These are phyloP conservation scores for Xylariaceae sp. DNA, from an alignment of 2,329 filamentous ascomycete genomes.

Conservation along the genomic window DNA sequence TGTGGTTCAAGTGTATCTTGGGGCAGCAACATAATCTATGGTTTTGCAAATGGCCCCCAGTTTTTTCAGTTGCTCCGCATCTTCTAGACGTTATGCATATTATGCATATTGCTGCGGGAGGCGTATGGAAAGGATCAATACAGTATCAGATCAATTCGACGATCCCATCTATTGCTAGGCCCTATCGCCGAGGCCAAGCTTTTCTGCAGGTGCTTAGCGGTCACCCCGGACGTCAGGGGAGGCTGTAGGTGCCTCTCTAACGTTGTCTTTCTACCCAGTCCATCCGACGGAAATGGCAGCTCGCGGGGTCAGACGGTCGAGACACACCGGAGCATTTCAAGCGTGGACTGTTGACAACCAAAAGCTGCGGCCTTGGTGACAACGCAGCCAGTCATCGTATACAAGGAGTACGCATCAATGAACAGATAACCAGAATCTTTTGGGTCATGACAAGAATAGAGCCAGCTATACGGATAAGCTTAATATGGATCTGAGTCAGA, in stretches of 20 bases:
- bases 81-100: not conserved
- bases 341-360: too few species aligned
- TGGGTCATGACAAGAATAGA: too few species aligned
- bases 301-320: constrained; percentile 21
- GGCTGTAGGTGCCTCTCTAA: too few species aligned
- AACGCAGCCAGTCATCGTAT: not conserved
- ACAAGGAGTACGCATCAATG: not conserved
- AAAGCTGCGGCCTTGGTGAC: too few species aligned
- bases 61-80: too few species aligned
- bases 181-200: constrained; percentile 12
- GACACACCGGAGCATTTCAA: constrained; percentile 18
- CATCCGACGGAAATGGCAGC: constrained; percentile 23
- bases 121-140: constrained; percentile 8
- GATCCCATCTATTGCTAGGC: constrained; percentile 12
- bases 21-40: too few species aligned
- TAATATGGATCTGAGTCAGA: constrained; percentile 22
- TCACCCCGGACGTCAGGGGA: constrained; percentile 10
- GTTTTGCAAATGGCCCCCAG: too few species aligned
- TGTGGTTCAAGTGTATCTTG: not conserved
- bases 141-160: not conserved
- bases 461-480: too few species aligned
- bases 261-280: not conserved
- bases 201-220: constrained; percentile 14
- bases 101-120: constrained; percentile 13
- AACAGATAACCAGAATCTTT: not conserved